Percentiles rank a stretch among this genome's conserved stretches.
Evolutionary conservation across 441 rosid species (phyloP).

Genomic region (Euphorbia schlechtendalii): DNA sequence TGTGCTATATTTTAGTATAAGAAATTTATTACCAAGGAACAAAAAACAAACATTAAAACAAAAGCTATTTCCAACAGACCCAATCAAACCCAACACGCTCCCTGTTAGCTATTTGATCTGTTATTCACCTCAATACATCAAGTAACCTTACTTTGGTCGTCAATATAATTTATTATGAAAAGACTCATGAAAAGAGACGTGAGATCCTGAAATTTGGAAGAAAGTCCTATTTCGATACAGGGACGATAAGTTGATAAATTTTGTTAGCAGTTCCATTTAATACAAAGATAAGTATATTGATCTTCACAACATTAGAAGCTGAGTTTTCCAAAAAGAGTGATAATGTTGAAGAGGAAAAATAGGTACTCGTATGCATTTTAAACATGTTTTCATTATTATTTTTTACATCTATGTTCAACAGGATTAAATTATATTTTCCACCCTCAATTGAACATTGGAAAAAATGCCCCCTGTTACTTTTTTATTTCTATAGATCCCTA

Average conservation of each 20-base stretch:
- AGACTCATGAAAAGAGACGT: background rate
- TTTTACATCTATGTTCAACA: background rate
- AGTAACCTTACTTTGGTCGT: background rate
- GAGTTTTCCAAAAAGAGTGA: background rate
- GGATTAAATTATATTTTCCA: background rate
- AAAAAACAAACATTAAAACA: background rate
- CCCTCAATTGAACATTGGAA: too few relatives aligned
- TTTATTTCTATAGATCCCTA: too few relatives aligned
- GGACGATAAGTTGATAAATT: background rate
- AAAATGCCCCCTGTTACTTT: too few relatives aligned
- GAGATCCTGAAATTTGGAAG: background rate
- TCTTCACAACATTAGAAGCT: background rate
- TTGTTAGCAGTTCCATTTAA: background rate
- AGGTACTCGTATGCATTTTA: background rate
- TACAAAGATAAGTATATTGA: background rate
- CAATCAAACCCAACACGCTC: background rate
- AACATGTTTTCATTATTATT: background rate
- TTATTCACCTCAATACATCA: background rate
- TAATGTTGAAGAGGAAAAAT: background rate
- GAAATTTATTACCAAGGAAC: background rate
- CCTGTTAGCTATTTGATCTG: background rate
- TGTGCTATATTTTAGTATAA: background rate
- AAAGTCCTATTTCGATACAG: background rate
- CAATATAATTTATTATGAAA: too few relatives aligned
- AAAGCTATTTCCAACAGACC: background rate